Percentiles rank a stretch among this genome's conserved stretches.
Evolutionary conservation across 2,329 filamentous ascomycete species (phyloP).

Genomic region (Colletotrichum zoysiae): DNA sequence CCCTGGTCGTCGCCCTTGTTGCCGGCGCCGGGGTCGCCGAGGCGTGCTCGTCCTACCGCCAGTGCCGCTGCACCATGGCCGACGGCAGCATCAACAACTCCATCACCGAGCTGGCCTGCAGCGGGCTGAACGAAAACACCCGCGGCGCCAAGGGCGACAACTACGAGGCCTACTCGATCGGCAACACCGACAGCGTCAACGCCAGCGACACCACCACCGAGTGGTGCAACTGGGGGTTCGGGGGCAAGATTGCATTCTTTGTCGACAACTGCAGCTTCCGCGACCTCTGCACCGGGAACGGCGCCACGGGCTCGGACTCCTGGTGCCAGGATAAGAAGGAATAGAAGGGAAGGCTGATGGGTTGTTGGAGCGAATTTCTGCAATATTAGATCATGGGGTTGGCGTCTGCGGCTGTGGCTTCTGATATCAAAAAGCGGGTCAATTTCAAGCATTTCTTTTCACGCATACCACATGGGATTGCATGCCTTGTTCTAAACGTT

Average conservation of each 20-base stretch:
- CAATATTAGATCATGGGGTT: too few species aligned
- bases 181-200: too few species aligned
- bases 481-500: neutral
- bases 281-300: neutral
- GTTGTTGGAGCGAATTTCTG: too few species aligned
- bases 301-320: neutral
- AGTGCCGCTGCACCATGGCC: neutral
- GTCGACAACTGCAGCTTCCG: neutral
- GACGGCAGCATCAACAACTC: neutral
- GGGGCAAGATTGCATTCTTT: neutral
- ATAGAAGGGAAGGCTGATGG: neutral
- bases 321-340: neutral
- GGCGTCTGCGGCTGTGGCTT: too few species aligned
- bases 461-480: too few species aligned
- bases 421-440: too few species aligned
- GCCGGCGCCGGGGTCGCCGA: neutral
- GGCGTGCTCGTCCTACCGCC: neutral
- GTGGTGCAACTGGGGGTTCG: neutral
- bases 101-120: neutral
- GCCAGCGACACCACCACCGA: too few species aligned
- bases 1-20: neutral
- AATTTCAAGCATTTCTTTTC: too few species aligned
- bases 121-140: neutral
- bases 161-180: neutral
- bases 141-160: too few species aligned